Evolutionary conservation across 2,329 filamentous ascomycete genomes (phyloP), one percentile per base, ranked within the genome.

Genomic region (Tolypocladium sp.): DNA sequence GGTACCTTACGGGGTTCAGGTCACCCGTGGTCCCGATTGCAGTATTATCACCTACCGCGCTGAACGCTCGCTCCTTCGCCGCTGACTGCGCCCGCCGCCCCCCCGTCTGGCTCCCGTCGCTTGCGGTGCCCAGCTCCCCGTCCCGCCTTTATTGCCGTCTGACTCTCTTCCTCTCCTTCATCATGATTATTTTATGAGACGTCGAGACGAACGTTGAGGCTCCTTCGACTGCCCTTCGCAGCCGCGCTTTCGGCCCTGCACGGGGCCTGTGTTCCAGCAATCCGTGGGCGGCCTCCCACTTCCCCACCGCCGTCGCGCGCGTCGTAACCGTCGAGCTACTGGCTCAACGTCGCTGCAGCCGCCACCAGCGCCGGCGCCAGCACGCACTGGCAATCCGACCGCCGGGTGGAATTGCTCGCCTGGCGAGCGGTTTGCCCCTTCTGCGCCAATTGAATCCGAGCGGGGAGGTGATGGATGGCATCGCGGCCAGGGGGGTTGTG

Each of bases 401-500:
- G 27, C 46, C 37, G 53, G 53, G 53, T 8, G 37, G 8, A 3
- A 42, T 12, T 12, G 37, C 53, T 38, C 22, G 53, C 53, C 53
- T 22, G 54, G 54, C 54, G 54, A 55, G 38, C 54, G 37, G 22
- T 10, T 13, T n/a, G 37, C 54, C 27, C 13, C 9, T 33, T 52
- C 46, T 52, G 49, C 54, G 38, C 54, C 38, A 5, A 42, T 41
- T 33, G 54, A 27, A 42, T 3, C 38, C 35, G 40, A 33, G 22
- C 3, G 57, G 20, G 6, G 57, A 46, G 40, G 57, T 13, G 27
- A 41, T 37, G 52, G 37, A 42, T 35, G 41, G 17, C 40, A 33
- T 37, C 27, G 22, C 37, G 12, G 57, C 56, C 55, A 62, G 65
- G 57, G 62, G 61, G 55, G 56, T 58, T 38, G 42, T 68, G 49